Conservation (phyloP, 2,329 filamentous ascomycete genomes). For the Colletotrichum sp. region DNA sequence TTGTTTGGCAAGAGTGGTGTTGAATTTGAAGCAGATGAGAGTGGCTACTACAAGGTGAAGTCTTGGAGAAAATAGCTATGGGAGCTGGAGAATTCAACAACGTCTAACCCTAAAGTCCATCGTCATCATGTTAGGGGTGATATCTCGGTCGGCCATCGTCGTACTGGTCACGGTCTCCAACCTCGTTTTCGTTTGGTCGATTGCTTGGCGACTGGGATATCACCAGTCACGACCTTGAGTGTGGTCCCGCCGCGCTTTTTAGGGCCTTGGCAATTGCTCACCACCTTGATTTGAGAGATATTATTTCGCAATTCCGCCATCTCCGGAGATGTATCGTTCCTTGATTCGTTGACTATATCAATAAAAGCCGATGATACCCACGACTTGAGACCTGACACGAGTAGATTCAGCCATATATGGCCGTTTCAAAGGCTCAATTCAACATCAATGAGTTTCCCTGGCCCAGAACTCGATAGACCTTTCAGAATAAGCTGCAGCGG, state of each 20-base stretch:
- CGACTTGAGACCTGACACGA: accelerated
- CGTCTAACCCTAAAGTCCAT: accelerated
- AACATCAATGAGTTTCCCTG: not conserved
- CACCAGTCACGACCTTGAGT: not conserved
- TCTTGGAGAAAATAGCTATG: not conserved
- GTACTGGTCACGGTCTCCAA: not conserved
- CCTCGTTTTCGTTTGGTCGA: not conserved
- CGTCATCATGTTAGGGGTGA: not conserved
- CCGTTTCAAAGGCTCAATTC: not conserved
- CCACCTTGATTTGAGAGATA: not conserved
- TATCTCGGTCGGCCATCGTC: not conserved
- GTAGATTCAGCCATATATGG: accelerated
- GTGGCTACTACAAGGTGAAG: not conserved
- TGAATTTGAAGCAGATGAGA: not conserved
- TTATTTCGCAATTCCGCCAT: not conserved
- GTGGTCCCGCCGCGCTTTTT: not conserved
- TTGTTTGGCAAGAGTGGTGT: not conserved
- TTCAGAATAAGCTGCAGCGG: not conserved
- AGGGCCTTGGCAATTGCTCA: not conserved
- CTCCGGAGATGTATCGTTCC: not conserved
- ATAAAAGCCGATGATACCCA: not conserved
- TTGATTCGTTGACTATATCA: not conserved
- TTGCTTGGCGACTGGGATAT: not conserved
- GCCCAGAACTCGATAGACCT: not conserved
- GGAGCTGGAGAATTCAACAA: not conserved